Percentiles rank a stretch among this genome's conserved stretches.
Conservation (phyloP, 768 basidiomycete genomes). For the Tricholoma bakamatsutake region DNA sequence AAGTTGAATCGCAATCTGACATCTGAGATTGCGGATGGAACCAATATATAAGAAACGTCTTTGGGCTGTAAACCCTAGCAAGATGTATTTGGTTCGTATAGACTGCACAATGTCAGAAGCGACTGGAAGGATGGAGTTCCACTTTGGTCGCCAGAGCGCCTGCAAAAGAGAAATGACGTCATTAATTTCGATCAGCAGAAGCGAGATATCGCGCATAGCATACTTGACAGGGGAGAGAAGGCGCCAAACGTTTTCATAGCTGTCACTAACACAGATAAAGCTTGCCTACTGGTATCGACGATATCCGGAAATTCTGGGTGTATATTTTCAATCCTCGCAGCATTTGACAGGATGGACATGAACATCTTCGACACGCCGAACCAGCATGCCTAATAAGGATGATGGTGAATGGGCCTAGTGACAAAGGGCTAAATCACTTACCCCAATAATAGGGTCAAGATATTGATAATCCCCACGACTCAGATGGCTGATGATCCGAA, state of each 20-base stretch:
- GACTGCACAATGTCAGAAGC: neutral
- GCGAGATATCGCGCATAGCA: neutral
- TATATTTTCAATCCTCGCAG: neutral
- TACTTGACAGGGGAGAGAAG: conserved; percentile 14
- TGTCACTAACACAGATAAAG: conserved; percentile 10
- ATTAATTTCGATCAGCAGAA: neutral
- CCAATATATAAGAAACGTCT: neutral
- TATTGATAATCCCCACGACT: conserved; percentile 45
- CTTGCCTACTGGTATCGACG: conserved; percentile 3
- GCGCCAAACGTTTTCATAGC: conserved; percentile 13
- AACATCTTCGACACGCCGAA: conserved; percentile 15
- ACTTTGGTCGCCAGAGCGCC: neutral
- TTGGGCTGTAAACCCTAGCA: neutral
- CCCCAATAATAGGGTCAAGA: conserved; percentile 49
- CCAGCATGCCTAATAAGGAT: conserved; percentile 14
- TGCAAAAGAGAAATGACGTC: neutral
- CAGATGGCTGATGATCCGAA: conserved; percentile 40
- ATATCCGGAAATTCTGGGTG: conserved; percentile 5
- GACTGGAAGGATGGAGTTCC: neutral
- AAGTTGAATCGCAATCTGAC: too few species aligned
- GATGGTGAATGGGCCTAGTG: neutral
- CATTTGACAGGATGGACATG: conserved; percentile 7
- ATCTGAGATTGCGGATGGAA: neutral
- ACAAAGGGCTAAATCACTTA: conserved; percentile 24
- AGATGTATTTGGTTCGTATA: neutral